A percentile compares a stretch with the other conserved stretches of the same genome.
phyloP scores from a whole-genome alignment of 1,139 yeast genomes.

The Geotrichum histeridarum region DNA sequence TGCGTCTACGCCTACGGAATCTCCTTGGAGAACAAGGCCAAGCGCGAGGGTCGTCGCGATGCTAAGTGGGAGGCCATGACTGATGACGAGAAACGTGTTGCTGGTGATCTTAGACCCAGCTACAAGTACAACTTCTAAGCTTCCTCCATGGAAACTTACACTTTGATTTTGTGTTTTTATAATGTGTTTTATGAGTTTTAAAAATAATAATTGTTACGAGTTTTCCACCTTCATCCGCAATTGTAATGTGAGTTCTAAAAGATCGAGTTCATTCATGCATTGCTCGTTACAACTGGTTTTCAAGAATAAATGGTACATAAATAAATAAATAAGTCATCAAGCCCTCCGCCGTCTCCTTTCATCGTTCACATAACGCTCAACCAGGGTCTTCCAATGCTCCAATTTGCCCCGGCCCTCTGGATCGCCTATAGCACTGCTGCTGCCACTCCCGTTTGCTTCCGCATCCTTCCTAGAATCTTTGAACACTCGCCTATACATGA shows the following conservation, averaged over 20 bases:
- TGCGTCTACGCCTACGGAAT: constrained; percentile 43
- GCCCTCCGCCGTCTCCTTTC: constrained; percentile 2
- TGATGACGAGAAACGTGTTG: constrained; percentile 45
- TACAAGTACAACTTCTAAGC: constrained; percentile 46
- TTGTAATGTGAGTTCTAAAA: too few species aligned
- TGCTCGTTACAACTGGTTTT: too few species aligned
- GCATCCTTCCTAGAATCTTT: constrained; percentile 15
- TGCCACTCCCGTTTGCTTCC: neutral
- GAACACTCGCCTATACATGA: constrained; percentile 36
- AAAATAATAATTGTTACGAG: too few species aligned
- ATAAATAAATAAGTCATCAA: neutral
- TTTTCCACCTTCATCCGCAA: too few species aligned
- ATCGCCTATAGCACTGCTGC: neutral
- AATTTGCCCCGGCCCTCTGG: neutral
- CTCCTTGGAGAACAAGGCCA: constrained; percentile 35
- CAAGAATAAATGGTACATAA: neutral
- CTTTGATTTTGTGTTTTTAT: too few species aligned
- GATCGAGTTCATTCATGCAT: too few species aligned
- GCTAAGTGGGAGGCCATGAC: constrained; percentile 43
- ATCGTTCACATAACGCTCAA: constrained; percentile 10
- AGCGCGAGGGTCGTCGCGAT: constrained; percentile 34
- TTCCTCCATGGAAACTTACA: too few species aligned
- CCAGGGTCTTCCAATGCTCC: constrained; percentile 11
- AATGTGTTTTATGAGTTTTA: too few species aligned
- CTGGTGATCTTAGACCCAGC: constrained; percentile 65